A percentile compares a stretch with the other conserved stretches of the same genome.
Conservation (phyloP, 768 basidiomycete genomes). For the Exidia glandulosa region DNA sequence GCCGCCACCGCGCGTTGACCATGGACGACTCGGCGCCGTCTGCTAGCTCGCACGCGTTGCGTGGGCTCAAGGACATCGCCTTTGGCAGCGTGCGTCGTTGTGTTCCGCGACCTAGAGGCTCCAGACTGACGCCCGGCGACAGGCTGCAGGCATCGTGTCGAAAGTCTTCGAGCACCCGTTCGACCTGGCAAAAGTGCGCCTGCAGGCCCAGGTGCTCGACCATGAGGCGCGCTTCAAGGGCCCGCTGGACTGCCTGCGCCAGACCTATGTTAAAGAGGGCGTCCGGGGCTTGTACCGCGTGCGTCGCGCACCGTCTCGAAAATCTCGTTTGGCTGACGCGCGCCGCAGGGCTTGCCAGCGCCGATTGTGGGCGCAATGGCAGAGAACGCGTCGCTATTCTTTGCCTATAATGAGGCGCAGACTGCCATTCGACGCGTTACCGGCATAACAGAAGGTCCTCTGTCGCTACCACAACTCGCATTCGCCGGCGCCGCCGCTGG, state of each 20-base stretch:
- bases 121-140: neutral
- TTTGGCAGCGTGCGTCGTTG: slow-evolving; percentile 18
- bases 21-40: neutral
- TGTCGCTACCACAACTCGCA: slow-evolving; percentile 58
- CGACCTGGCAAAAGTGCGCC: slow-evolving; percentile 87
- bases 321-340: neutral
- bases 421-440: slow-evolving; percentile 38
- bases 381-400: slow-evolving; percentile 82
- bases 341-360: slow-evolving; percentile 72
- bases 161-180: slow-evolving; percentile 92
- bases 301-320: slow-evolving; percentile 17
- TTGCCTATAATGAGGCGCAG: slow-evolving; percentile 73
- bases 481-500: slow-evolving; percentile 85
- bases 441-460: slow-evolving; percentile 25
- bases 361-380: slow-evolving; percentile 87
- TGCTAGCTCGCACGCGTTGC: neutral
- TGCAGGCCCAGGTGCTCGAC: slow-evolving; percentile 83
- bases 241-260: slow-evolving; percentile 74
- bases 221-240: slow-evolving; percentile 63
- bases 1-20: no score
- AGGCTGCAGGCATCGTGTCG: slow-evolving; percentile 81
- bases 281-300: slow-evolving; percentile 80
- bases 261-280: slow-evolving; percentile 77
- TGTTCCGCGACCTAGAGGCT: neutral
- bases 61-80: slow-evolving; percentile 16